Base-by-base conservation (phyloP, 176 grass and related monocot species). In the Triticum monococcum region DNA sequence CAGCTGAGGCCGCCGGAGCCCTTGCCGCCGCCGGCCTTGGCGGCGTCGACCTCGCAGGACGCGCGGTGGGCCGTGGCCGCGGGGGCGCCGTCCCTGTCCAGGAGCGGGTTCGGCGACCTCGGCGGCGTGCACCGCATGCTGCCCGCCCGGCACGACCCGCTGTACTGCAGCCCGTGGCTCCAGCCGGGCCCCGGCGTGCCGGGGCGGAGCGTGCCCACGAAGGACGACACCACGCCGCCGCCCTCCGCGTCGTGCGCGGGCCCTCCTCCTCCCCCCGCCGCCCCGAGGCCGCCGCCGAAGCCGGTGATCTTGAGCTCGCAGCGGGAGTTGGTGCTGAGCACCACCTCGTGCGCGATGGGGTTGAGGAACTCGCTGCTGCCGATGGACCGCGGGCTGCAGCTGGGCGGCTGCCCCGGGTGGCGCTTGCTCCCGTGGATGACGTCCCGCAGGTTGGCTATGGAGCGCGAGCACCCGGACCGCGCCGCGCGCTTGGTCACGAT, bases 391-490 rank as follows among this genome's bases (percentile, higher is more conserved):
- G 96, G 96, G 89, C 96, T 98, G 88, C 93, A 95, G 73, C 90
- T 94, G 2, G 88, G 92, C 32, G 93, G 93, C 80, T 72, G 86
- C 12, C 91, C 92, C 18, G 93, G 91, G 71, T 98, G 96, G 25
- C 96, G 89, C 85, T 98, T 98, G 93, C 96, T 98, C 22, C 96
- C 96, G 87, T 98, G 96, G 82, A 98, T 98, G 22, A 98, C 96
- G 69, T 98, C 93, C 22, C 91, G 93, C 9, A 98, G 90, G 90
- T 98, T 98, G 59, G 96, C 93, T 7, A 98, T 96, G 8, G 97
- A 98, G 35, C 94, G 88, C 4, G 97, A 98, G 86, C 97, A 98
- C 0, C 94, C 97, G 8, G 97, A 98, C 36, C 97, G 83, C 38
- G 80, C 75, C 7, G 84, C 64, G 25, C 79, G 90, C 91, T 95